Base-by-base conservation (phyloP, 305 asterid genomes). In the Ilex paraguariensis region DNA sequence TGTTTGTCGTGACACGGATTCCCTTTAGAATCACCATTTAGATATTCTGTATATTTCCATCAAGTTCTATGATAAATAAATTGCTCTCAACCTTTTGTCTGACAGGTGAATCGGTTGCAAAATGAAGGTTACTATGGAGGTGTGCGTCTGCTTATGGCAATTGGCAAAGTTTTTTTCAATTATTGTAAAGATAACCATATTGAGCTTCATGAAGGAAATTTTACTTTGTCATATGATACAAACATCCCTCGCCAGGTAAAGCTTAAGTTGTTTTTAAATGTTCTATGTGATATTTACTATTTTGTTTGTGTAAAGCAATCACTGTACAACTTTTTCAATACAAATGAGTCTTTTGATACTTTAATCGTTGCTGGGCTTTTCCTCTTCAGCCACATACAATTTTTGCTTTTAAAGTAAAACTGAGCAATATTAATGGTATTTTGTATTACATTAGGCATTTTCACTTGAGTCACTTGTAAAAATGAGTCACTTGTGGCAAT, bases 211-310 rank as follows among this genome's bases (percentile, higher is more conserved):
- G 72, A 81, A 14, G 62, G 77, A 62, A 86, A 84, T 59, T 90
- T 87, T 60, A 85, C 70, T 12, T 70, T 90, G 50, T 85, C 92
- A 2, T 91, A 91, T 59, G 95, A 86, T 60, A 91, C 96, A 1
- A 88, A 86, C 77, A 91, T 91, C 58, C 96, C 98, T 63, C 91
- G 96, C 39, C 98, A 91, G 92, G 95, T 88, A 64, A 45, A 73
- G 51, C 61, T 62, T 56, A 14, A 59, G 56, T 48, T 15, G 50
- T 14, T 13, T 21, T 49, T n/a, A 16, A 14, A 56, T 56, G 42
- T 52, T 31, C 50, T 62, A 21, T 1, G 28, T 21, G 28, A 21
- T 21, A 21, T 36, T 36, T 36, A 2, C 42, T 21, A 21, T 21
- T 21, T 21, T 21, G 28, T 21, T 21, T 21, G 28, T 21, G 28